Evolutionary conservation across 495 filamentous ascomycete species (phyloP).

Genomic region (Ramalina intermedia): DNA sequence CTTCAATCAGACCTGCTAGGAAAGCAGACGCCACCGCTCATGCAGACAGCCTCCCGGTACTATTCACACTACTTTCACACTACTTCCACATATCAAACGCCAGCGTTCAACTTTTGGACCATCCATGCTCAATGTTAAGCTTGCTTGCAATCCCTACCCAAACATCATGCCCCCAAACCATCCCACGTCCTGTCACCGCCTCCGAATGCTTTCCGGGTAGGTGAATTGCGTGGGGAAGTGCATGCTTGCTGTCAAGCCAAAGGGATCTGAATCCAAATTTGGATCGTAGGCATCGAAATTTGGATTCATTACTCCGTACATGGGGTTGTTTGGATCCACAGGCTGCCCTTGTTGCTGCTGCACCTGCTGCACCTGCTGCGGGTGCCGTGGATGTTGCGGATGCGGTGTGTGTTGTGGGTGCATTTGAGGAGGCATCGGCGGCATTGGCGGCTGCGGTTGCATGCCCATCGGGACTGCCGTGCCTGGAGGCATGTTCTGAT

Average conservation of each 20-base stretch:
- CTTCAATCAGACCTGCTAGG: neutral
- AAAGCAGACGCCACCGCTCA: neutral
- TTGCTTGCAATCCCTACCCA: neutral
- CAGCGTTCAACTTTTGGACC: neutral
- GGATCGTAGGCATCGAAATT: constrained; percentile 69
- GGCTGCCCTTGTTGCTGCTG: constrained; percentile 18
- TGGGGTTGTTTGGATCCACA: constrained; percentile 24
- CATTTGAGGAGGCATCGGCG: constrained; percentile 20
- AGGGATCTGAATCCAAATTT: constrained; percentile 78
- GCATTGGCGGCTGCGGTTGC: constrained; percentile 14
- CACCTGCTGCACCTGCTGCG: constrained; percentile 10
- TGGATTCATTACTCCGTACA: constrained; percentile 44
- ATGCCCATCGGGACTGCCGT: constrained; percentile 25
- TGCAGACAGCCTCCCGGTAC: neutral
- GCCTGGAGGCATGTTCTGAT: constrained; percentile 20
- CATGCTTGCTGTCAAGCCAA: constrained; percentile 84
- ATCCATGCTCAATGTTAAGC: neutral
- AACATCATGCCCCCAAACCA: neutral
- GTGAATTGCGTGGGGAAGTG: constrained; percentile 80
- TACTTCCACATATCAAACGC: neutral
- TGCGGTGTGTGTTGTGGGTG: constrained; percentile 8
- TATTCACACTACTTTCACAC: neutral
- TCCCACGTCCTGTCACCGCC: constrained; percentile 4
- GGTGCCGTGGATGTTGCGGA: constrained; percentile 17
- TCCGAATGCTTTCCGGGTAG: constrained; percentile 14